Evolutionary conservation across 805 yeast genomes (phyloP).

Genomic region (Hanseniaspora lindneri): DNA sequence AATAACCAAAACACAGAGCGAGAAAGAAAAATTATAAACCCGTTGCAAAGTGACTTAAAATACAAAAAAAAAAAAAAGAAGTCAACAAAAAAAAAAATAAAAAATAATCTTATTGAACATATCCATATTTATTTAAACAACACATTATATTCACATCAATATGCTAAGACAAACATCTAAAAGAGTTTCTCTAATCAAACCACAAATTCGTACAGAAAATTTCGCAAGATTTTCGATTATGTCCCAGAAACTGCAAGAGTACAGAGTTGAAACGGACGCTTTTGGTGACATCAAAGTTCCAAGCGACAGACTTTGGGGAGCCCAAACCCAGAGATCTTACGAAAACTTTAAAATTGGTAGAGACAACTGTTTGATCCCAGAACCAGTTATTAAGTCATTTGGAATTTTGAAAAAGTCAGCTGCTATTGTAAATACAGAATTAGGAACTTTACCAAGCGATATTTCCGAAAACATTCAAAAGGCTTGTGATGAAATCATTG

Average conservation of each 20-base stretch:
- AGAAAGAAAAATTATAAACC: too few species aligned
- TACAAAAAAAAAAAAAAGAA: background rate
- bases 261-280: conserved; percentile 81
- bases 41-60: too few species aligned
- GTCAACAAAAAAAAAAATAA: background rate
- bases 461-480: conserved; percentile 72
- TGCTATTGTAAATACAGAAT: conserved; percentile 72
- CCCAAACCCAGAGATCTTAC: conserved; percentile 89
- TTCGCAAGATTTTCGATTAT: conserved; percentile 8
- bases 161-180: conserved; percentile 8
- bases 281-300: conserved; percentile 94
- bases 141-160: background rate
- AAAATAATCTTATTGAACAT: background rate
- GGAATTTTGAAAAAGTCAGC: conserved; percentile 91
- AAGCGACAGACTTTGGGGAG: conserved; percentile 86
- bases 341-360: conserved; percentile 96
- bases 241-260: conserved; percentile 16
- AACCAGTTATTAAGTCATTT: conserved; percentile 80
- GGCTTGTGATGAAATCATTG: conserved; percentile 91
- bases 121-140: background rate
- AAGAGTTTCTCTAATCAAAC: background rate
- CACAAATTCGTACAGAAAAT: background rate
- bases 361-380: conserved; percentile 76
- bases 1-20: too few species aligned
- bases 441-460: conserved; percentile 77